Conservation (phyloP, 352 stramenopile species). For the Globisporangium nunn region DNA sequence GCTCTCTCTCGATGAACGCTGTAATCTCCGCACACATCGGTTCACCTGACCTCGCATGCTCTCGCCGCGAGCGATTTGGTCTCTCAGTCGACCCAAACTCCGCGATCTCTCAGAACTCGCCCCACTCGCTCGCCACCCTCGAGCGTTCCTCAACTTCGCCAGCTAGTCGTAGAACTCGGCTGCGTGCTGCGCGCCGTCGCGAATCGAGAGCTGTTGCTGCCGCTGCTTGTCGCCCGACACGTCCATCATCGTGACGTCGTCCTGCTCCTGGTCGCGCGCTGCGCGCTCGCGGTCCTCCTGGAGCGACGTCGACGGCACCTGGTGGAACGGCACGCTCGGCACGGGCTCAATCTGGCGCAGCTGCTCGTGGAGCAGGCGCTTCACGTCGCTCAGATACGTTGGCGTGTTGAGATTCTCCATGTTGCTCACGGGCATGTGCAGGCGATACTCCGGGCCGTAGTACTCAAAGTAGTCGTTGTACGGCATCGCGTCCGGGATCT, state of each 20-base stretch:
- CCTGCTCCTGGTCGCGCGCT: constrained; percentile 48
- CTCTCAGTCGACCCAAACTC: neutral
- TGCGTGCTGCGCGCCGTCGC: constrained; percentile 45
- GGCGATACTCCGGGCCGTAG: constrained; percentile 96
- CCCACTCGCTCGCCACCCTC: neutral
- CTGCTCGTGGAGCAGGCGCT: constrained; percentile 91
- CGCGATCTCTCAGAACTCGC: neutral
- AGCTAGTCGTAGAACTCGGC: constrained; percentile 80
- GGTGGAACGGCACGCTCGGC: constrained; percentile 94
- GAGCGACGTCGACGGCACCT: constrained; percentile 53
- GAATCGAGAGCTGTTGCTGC: constrained; percentile 42
- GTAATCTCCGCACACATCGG: too few species aligned
- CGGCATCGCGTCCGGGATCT: constrained; percentile 93
- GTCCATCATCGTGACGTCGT: constrained; percentile 61
- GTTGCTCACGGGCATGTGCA: constrained; percentile 94
- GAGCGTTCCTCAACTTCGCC: too few species aligned
- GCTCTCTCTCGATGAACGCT: too few species aligned
- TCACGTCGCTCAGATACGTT: constrained; percentile 87
- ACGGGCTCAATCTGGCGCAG: constrained; percentile 93
- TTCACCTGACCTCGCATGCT: neutral
- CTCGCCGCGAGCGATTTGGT: neutral
- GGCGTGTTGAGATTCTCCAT: constrained; percentile 97
- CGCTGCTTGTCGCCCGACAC: constrained; percentile 54
- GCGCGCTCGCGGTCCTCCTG: constrained; percentile 42
- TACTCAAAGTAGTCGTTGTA: constrained; percentile 99